Base-by-base conservation (phyloP, 2,329 filamentous ascomycete genomes). In the Exophiala sp. region DNA sequence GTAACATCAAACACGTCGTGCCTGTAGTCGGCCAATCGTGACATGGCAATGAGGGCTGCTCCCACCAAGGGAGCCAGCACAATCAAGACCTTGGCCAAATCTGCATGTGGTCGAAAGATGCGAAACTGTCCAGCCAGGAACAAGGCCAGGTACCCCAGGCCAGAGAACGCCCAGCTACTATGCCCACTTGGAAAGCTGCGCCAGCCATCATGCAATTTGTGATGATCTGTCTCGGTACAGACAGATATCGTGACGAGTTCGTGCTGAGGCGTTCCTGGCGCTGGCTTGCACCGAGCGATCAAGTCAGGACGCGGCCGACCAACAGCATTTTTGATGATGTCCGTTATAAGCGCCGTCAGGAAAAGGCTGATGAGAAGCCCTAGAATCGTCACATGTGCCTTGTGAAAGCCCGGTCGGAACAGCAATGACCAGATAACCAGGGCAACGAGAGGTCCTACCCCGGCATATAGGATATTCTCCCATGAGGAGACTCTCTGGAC, bases 321-420 rank as follows among this genome's bases (percentile, higher is more conserved):
- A 21, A 91, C 86, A 8, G 85, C 79, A 64, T 95, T 95, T 70
- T 98, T 98, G 64, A 97, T 77, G 22, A 91, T 72, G 65, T 97
- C 90, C 38, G 93, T 97, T 37, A 97, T 73, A 66, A 96, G 85
- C 4, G 81, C 79, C 0, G 88, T 85, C 43, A 95, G 75, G 59
- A 88, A 75, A 21, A 97, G 69, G 57, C 83, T 80, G 62, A 91
- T 88, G 43, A 83, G 72, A 53, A 96, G 82, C 18, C 88, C 86
- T 1, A 98, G 80, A 45, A 95, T 72, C 0, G 88, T 86, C 57
- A 90, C 86, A 69, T 97, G 90, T 52, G 86, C 79, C 66, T 95
- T 94, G 67, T 94, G 86, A 7, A 77, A 68, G 4, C 80, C 76
- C 1, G 86, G 81, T 40, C 79, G 78, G 24, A 78, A 68, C 30